phyloP scores from a whole-genome alignment of 78 protist genomes.

The Dictyostelium purpureum region DNA sequence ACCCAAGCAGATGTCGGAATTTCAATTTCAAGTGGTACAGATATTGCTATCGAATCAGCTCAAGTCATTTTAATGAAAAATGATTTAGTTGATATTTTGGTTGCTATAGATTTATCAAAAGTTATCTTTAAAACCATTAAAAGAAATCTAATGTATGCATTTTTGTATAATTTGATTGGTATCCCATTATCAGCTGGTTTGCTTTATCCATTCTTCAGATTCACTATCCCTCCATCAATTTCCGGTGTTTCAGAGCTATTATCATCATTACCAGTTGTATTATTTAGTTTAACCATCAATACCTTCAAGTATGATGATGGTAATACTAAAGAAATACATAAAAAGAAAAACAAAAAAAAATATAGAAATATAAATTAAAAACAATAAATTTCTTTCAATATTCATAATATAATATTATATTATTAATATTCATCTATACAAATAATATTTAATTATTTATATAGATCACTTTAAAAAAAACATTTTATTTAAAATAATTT shows the following conservation, averaged over 20 bases:
- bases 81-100: constrained; percentile 81
- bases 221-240: constrained; percentile 85
- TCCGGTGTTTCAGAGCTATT: constrained; percentile 86
- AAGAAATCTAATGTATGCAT: constrained; percentile 93
- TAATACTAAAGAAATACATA: no score
- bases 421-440: no score
- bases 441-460: no score
- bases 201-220: constrained; percentile 58
- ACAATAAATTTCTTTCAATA: no score
- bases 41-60: constrained; percentile 92
- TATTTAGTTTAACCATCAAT: constrained; percentile 59
- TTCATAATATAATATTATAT: no score
- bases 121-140: constrained; percentile 71
- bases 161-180: constrained; percentile 89
- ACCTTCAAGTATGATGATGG: not conserved
- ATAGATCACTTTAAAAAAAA: no score
- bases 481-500: no score
- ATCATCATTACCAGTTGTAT: constrained; percentile 86
- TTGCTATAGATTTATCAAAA: constrained; percentile 82
- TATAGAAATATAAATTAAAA: no score
- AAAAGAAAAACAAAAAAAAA: no score
- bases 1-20: constrained; percentile 91
- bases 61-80: constrained; percentile 75
- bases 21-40: constrained; percentile 90
- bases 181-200: constrained; percentile 94